Conservation (phyloP, 2,329 filamentous ascomycete species). For the Diplodia sapinea region DNA sequence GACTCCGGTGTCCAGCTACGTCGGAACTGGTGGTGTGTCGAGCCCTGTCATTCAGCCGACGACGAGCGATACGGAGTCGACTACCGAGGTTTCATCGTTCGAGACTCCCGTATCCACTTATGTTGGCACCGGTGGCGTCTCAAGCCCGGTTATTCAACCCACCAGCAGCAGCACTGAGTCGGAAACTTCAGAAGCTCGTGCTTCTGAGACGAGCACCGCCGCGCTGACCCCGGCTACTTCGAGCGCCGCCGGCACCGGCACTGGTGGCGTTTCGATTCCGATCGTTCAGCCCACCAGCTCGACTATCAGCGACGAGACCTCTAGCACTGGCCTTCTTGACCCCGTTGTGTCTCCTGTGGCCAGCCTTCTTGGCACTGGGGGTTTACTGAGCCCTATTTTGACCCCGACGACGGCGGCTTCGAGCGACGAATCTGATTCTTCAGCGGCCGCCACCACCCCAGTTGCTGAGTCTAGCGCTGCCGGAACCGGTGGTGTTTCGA, state of each 20-base stretch:
- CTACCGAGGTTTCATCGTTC: background rate
- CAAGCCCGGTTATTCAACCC: constrained; percentile 25
- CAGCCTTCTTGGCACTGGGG: constrained; percentile 18
- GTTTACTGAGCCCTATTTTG: constrained; percentile 11
- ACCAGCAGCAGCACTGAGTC: background rate
- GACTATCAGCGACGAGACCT: constrained; percentile 5
- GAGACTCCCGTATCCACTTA: constrained; percentile 12
- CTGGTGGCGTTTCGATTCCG: constrained; percentile 28
- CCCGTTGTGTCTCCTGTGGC: constrained; percentile 18
- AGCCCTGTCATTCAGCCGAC: constrained; percentile 29
- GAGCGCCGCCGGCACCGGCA: constrained; percentile 24
- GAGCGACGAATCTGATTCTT: background rate
- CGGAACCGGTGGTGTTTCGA: constrained; percentile 24
- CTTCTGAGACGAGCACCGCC: background rate
- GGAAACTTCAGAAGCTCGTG: background rate
- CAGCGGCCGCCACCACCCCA: background rate
- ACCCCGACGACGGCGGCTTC: constrained; percentile 8
- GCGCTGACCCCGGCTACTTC: constrained; percentile 5
- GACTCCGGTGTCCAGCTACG: constrained; percentile 9
- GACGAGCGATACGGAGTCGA: constrained; percentile 6
- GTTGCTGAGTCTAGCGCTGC: constrained; percentile 19
- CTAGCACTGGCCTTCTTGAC: constrained; percentile 11
- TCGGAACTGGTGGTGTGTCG: constrained; percentile 29
- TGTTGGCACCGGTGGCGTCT: constrained; percentile 27
- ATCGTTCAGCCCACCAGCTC: constrained; percentile 29